phyloP scores from a whole-genome alignment of 202 grass and related monocot genomes.

The Zizania palustris region DNA sequence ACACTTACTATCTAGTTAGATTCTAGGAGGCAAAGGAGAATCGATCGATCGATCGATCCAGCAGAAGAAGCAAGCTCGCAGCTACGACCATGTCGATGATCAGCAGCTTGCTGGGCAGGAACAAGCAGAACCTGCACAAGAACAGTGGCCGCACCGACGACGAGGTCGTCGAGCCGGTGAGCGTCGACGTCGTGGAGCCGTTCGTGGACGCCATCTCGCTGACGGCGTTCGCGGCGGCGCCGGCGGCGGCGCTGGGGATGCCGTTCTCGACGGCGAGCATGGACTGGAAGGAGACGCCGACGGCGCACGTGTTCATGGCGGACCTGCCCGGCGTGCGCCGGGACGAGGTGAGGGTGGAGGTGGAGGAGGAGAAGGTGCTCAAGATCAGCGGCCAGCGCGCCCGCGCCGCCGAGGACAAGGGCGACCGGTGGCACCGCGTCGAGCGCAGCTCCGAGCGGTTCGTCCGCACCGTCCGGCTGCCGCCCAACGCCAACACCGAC shows the following conservation, averaged over 20 bases:
- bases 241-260: constrained; percentile 9
- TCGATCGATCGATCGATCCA: not conserved
- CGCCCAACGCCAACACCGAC: constrained; percentile 55
- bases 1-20: too few species aligned
- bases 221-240: not conserved
- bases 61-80: constrained; percentile 7
- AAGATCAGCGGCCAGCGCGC: constrained; percentile 61
- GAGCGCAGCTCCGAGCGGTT: constrained; percentile 54
- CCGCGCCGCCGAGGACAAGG: constrained; percentile 45
- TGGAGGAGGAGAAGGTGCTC: constrained; percentile 70
- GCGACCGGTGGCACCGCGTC: constrained; percentile 63
- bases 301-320: constrained; percentile 70
- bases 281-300: constrained; percentile 84
- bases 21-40: not conserved
- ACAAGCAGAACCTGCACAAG: not conserved
- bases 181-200: constrained; percentile 48
- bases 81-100: constrained; percentile 56
- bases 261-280: constrained; percentile 48
- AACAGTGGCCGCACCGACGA: not conserved
- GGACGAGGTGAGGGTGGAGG: constrained; percentile 66
- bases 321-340: constrained; percentile 59
- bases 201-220: constrained; percentile 43
- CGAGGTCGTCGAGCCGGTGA: constrained; percentile 19
- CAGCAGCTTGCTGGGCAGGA: constrained; percentile 58
- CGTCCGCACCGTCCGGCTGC: constrained; percentile 52